Evolutionary conservation across 805 yeast species (phyloP), one percentile per base, ranked within the genome.

Genomic region (Hyphopichia homilentoma): DNA sequence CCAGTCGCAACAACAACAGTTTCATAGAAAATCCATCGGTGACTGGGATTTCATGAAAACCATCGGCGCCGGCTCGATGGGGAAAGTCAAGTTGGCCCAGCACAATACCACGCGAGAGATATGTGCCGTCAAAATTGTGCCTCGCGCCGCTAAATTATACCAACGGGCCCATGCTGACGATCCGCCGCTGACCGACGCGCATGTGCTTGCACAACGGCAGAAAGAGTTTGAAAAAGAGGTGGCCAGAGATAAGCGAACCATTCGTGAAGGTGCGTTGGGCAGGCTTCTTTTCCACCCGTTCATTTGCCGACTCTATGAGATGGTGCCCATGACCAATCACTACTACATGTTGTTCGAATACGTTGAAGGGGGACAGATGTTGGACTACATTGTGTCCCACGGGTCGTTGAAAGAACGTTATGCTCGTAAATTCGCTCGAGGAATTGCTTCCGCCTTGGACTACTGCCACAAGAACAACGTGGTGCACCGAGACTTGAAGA

Each of bases 51-150:
- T 90, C 47, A 73, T 85, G 36, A 87, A 87, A 59, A 88, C 96
- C 2, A 84, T 93, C 28, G 99, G 99, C 26, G 96, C 97, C 2
- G 98, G 99, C 3, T 87, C 96, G 0, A 93, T 93, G 98, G 99
- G 99, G 38, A 94, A 90, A 57, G 99, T 93, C 30, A 93, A 93
- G 61, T 68, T 93, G 24, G 97, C 97, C 2, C 81, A 78, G 48
- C 95, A 89, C 62, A 76, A 84, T 44, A 59, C 77, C 21, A 86
- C 96, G 1, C 77, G 75, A 39, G 89, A 85, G 46, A 72, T 86
- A 9, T 90, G 96, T 61, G 95, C 94, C 0, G 89, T 90, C 17
- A 90, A 90, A 56, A 89, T 90, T 34, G 93, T 90, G 23, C 95
- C 95, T 16, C 68, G 95, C 45, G 96, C 96, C 5, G 82, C 87